phyloP scores from a whole-genome alignment of 2,329 filamentous ascomycete genomes.

The Tolypocladium guangdongense region DNA sequence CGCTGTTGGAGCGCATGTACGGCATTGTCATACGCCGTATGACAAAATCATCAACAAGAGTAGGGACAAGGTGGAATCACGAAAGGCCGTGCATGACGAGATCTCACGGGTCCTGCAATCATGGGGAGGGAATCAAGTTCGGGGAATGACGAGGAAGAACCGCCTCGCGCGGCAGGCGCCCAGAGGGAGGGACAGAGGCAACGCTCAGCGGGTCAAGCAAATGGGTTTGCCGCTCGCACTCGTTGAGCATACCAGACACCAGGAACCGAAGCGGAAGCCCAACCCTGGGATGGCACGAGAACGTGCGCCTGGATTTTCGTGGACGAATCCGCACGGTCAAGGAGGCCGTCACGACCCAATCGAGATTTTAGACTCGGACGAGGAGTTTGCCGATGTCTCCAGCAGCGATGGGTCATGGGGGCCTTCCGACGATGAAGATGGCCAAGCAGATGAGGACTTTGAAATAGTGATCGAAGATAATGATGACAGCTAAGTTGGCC shows the following conservation, averaged over 20 bases:
- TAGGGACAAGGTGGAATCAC: conserved; percentile 2
- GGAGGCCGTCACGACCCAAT: not conserved
- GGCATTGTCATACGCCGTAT: conserved; percentile 37
- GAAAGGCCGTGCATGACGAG: conserved; percentile 2
- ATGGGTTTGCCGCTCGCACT: not conserved
- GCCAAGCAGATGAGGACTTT: not conserved
- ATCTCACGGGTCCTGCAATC: conserved; percentile 3
- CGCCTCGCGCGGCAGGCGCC: not conserved
- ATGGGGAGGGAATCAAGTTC: conserved; percentile 1
- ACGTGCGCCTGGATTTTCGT: not conserved
- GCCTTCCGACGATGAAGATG: not conserved
- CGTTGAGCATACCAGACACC: not conserved
- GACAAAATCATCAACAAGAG: conserved; percentile 20
- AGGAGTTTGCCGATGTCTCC: not conserved
- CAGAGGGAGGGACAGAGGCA: not conserved
- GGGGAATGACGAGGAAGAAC: not conserved
- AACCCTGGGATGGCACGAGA: not conserved
- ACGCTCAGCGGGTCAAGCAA: not conserved
- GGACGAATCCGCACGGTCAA: not conserved
- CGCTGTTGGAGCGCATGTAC: conserved; percentile 37
- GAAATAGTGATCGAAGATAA: not conserved
- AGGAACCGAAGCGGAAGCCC: not conserved
- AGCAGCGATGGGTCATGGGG: not conserved
- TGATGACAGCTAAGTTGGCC: not conserved
- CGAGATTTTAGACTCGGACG: not conserved